These are phyloP conservation scores for Elongisporangium undulatum DNA, from an alignment of 352 stramenopile species.

Conservation along the genomic window DNA sequence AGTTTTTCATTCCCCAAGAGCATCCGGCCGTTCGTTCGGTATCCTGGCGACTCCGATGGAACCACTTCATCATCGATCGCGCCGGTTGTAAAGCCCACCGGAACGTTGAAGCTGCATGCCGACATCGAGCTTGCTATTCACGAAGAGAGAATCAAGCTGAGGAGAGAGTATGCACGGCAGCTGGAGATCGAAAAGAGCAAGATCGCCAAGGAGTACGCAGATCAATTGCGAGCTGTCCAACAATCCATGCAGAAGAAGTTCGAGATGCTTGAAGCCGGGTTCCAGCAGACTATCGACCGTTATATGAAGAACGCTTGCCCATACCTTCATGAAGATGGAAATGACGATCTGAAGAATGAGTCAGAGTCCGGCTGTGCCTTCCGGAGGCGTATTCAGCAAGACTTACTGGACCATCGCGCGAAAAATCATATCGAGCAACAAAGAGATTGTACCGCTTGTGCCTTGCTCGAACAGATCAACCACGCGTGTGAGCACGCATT, in stretches of 20 bases:
- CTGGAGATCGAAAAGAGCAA: slow-evolving; percentile 19
- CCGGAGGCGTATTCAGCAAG: background rate
- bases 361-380: background rate
- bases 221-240: slow-evolving; percentile 15
- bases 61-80: background rate
- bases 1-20: slow-evolving; percentile 36
- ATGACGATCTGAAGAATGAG: background rate
- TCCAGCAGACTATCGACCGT: slow-evolving; percentile 11
- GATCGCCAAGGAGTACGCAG: slow-evolving; percentile 16
- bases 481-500: background rate
- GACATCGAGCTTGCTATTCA: slow-evolving; percentile 52
- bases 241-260: slow-evolving; percentile 38
- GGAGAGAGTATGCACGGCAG: slow-evolving; percentile 33
- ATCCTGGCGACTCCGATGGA: background rate
- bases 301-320: background rate
- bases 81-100: slow-evolving; percentile 8
- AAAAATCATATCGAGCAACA: background rate
- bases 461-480: background rate
- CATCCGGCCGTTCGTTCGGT: slow-evolving; percentile 24
- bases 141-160: slow-evolving; percentile 35
- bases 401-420: background rate
- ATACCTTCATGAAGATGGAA: background rate
- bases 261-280: slow-evolving; percentile 41
- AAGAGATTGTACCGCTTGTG: background rate
- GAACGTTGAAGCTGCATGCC: slow-evolving; percentile 20